Evolutionary conservation across 2,329 filamentous ascomycete genomes (phyloP).

Genomic region (Diaporthe nobilis): DNA sequence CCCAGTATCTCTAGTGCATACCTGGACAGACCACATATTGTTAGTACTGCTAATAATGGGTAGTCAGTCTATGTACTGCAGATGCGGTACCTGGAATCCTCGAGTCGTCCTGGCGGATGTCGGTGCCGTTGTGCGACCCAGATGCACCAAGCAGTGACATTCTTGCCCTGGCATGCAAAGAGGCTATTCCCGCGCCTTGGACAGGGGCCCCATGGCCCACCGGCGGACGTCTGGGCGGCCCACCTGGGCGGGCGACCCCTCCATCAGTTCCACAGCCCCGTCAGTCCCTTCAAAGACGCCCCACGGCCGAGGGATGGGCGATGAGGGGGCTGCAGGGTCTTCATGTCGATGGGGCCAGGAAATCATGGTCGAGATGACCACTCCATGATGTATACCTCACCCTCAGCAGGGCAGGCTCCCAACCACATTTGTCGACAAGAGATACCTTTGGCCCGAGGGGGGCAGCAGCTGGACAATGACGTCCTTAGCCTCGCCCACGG

Average conservation of each 20-base stretch:
- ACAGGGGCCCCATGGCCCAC: slow-evolving; percentile 28
- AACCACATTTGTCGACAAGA: not conserved
- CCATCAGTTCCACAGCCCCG: not conserved
- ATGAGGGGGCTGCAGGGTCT: slow-evolving; percentile 27
- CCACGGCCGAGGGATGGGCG: slow-evolving; percentile 29
- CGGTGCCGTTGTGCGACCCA: slow-evolving; percentile 20
- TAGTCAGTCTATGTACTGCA: not conserved
- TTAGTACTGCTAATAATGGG: not conserved
- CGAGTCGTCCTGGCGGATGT: not conserved
- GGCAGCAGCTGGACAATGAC: slow-evolving; percentile 31
- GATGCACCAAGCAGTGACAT: slow-evolving; percentile 9
- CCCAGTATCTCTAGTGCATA: not conserved
- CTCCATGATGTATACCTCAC: slow-evolving; percentile 22
- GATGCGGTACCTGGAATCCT: not conserved
- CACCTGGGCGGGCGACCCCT: slow-evolving; percentile 1
- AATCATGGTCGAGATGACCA: slow-evolving; percentile 19
- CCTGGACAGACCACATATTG: not conserved
- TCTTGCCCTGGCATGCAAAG: slow-evolving; percentile 25
- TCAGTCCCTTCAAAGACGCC: slow-evolving; percentile 17
- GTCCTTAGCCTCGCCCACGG: slow-evolving; percentile 34
- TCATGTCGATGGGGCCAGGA: not conserved
- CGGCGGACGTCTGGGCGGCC: slow-evolving; percentile 18
- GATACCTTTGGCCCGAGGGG: slow-evolving; percentile 25
- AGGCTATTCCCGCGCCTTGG: slow-evolving; percentile 22
- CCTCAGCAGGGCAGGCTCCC: not conserved